Evolutionary conservation across 140 eudicot genomes (phyloP), one percentile per base, ranked within the genome.

Genomic region (Ambrosia hybrid): DNA sequence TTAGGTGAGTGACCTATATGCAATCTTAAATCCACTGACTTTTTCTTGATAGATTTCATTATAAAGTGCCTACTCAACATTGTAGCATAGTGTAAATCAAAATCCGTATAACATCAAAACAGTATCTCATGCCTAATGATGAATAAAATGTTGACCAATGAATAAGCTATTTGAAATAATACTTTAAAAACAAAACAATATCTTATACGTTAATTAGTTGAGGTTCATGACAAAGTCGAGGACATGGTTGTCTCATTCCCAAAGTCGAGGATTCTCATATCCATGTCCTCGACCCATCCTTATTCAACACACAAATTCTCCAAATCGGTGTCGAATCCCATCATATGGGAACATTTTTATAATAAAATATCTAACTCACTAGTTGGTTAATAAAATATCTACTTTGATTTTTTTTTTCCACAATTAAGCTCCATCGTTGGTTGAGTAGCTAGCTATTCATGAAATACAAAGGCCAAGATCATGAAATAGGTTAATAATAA

Each of bases 401-500:
- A 30, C 7, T 59, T 26, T 9, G 55, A 4, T 41, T 41, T 11
- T 9, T 57, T 56, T 57, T 21, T 57, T 57, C 9, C 36, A 0
- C 43, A 60, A 60, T 21, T 57, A 4, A 59, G 8, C 34, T 52
- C 76, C 48, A 72, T 43, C 57, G 39, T 33, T 26, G 9, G 2
- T 43, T n/a, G 7, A 57, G n/a, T 2, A 46, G 30, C 26, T 55
- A 64, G 66, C 81, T 51, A 38, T 61, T 77, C 71, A 77, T 21
- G 21, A 36, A 36, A 16, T 70, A 77, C 71, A 70, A 79, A 73
- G 78, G 70, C 58, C 74, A 66, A 72, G 9, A 46, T 39, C 15
- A 63, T 13, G 57, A 13, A 68, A 63, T 58, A 57, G 8, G 59
- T 52, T 48, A 48, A 6, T 9, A 48, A 2, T 46, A n/a, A n/a